Conservation (phyloP, 2,329 filamentous ascomycete genomes). For the Penicillium sp. region DNA sequence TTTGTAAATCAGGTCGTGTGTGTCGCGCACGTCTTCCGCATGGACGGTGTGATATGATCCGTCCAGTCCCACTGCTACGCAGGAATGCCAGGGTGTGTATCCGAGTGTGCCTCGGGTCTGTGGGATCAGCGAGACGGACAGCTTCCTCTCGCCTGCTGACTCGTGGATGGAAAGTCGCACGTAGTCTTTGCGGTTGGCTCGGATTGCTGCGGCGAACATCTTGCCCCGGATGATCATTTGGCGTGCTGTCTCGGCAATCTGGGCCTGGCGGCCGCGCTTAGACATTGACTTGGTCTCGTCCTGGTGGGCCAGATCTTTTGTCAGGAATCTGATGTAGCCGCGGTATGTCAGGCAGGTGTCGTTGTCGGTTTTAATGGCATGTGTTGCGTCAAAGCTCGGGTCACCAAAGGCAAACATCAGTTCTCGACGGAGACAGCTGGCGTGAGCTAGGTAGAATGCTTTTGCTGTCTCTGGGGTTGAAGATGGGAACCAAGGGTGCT, state of each 20-base stretch:
- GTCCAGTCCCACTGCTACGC: conserved; percentile 30
- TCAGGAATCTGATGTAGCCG: conserved; percentile 30
- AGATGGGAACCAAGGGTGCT: conserved; percentile 24
- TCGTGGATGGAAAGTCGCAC: conserved; percentile 32
- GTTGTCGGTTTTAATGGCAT: conserved; percentile 28
- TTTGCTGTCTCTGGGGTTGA: conserved; percentile 24
- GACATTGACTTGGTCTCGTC: conserved; percentile 12
- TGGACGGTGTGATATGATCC: conserved; percentile 27
- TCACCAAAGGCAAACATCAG: conserved; percentile 27
- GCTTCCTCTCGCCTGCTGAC: conserved; percentile 27
- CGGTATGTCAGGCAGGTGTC: conserved; percentile 30
- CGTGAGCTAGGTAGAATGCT: conserved; percentile 25
- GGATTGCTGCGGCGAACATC: conserved; percentile 30
- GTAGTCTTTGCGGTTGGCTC: conserved; percentile 27
- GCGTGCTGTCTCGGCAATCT: conserved; percentile 23
- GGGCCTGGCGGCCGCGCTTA: conserved; percentile 19
- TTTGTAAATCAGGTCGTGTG: conserved; percentile 48
- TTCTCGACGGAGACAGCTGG: conserved; percentile 26
- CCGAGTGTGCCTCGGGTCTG: conserved; percentile 26
- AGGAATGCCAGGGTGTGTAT: conserved; percentile 36
- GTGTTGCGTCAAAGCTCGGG: conserved; percentile 25
- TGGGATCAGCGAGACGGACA: conserved; percentile 27
- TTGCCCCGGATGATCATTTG: conserved; percentile 29
- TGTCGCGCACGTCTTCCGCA: conserved; percentile 29
- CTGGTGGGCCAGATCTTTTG: conserved; percentile 26